A percentile compares a stretch with the other conserved stretches of the same genome.
phyloP scores from a whole-genome alignment of 2,329 filamentous ascomycete species.

The Penicillium sp. region DNA sequence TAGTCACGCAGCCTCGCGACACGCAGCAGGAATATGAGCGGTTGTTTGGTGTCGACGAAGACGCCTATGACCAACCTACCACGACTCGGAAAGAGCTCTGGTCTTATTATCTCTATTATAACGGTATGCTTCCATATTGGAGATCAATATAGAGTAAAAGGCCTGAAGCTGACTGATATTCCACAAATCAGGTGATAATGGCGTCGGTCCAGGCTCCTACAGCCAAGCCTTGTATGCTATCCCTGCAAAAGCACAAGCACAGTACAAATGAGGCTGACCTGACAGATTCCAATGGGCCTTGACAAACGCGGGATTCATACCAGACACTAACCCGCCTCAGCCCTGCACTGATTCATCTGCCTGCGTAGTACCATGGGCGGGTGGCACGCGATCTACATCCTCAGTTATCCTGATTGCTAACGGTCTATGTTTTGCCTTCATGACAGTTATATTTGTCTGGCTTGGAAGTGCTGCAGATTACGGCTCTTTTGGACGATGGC shows the following conservation, averaged over 20 bases:
- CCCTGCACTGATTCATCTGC: slow-evolving; percentile 34
- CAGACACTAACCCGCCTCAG: slow-evolving; percentile 32
- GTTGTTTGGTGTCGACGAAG: slow-evolving; percentile 39
- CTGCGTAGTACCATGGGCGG: slow-evolving; percentile 43
- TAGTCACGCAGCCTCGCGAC: slow-evolving; percentile 8
- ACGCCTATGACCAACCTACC: slow-evolving; percentile 38
- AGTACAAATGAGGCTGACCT: neutral
- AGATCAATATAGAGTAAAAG: neutral
- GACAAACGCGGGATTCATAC: slow-evolving; percentile 40
- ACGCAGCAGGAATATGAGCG: slow-evolving; percentile 34
- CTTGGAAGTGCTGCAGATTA: slow-evolving; percentile 46
- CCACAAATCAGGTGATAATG: slow-evolving; percentile 37
- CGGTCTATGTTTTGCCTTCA: slow-evolving; percentile 44
- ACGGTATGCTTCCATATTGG: slow-evolving; percentile 25
- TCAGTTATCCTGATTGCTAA: slow-evolving; percentile 45
- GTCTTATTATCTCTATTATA: slow-evolving; percentile 48
- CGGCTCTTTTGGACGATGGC: slow-evolving; percentile 43
- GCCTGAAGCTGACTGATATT: neutral
- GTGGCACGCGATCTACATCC: slow-evolving; percentile 37
- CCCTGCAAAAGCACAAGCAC: neutral
- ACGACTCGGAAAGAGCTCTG: slow-evolving; percentile 44
- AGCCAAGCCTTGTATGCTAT: slow-evolving; percentile 37
- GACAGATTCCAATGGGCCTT: slow-evolving; percentile 42
- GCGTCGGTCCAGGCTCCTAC: slow-evolving; percentile 44
- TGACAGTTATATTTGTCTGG: slow-evolving; percentile 45